Percentiles rank a stretch among this genome's conserved stretches.
Evolutionary conservation across 768 basidiomycete genomes (phyloP).

Genomic region (Kondoa subrosea): DNA sequence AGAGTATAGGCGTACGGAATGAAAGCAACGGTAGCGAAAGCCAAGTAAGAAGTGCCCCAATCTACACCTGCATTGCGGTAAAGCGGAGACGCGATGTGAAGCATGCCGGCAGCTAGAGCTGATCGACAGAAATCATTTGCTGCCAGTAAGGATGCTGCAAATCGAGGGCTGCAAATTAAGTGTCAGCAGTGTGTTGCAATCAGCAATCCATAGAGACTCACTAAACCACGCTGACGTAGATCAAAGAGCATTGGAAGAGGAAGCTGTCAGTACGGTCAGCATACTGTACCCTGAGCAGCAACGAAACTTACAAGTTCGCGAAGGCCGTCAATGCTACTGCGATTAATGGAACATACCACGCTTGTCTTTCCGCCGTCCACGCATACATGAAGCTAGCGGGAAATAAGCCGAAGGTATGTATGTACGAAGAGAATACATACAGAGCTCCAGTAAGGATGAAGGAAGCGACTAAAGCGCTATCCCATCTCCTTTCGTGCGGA

Average conservation of each 20-base stretch:
- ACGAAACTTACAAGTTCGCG: not conserved
- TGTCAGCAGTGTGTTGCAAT: too few species aligned
- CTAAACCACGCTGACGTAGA: not conserved
- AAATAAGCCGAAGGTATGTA: too few species aligned
- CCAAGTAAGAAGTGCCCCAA: constrained; percentile 17
- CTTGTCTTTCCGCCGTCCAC: not conserved
- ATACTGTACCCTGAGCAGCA: too few species aligned
- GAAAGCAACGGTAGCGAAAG: not conserved
- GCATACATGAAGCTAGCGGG: not conserved
- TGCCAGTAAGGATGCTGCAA: constrained; percentile 18
- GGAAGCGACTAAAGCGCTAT: not conserved
- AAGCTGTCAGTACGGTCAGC: not conserved
- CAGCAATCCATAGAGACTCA: too few species aligned
- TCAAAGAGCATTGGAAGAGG: not conserved
- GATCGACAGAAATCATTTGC: constrained; percentile 19
- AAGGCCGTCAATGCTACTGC: not conserved
- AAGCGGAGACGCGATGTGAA: constrained; percentile 12
- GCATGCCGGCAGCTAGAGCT: constrained; percentile 7
- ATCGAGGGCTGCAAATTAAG: too few species aligned
- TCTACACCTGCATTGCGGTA: constrained; percentile 15
- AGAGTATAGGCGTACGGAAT: not conserved
- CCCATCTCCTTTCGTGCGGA: not conserved
- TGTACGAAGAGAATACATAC: too few species aligned
- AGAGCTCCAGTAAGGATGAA: not conserved
- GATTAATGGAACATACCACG: not conserved